Percentiles rank a stretch among this genome's conserved stretches.
Conservation (phyloP, 129 eudicot species). For the Rutidosis leptorrhynchoides region DNA sequence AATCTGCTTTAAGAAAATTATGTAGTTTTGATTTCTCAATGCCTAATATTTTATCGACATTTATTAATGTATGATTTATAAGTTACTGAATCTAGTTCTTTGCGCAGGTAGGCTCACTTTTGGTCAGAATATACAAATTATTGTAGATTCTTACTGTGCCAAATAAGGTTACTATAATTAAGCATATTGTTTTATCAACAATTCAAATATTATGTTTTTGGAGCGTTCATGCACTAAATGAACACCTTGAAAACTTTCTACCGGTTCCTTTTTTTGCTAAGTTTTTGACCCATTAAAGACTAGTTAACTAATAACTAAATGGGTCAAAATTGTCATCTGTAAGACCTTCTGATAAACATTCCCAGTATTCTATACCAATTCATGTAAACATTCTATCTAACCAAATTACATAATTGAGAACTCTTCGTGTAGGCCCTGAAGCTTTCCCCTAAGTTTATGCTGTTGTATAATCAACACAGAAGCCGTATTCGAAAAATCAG, state of each 20-base stretch:
- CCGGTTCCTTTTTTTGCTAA: not conserved
- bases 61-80: not conserved
- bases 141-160: not conserved
- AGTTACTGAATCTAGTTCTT: not conserved
- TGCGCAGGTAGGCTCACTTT: not conserved
- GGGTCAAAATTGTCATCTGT: conserved; percentile 1
- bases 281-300: not conserved
- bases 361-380: conserved; percentile 6
- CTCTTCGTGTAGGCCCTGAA: conserved; percentile 70
- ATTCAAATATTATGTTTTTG: not conserved
- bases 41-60: not conserved
- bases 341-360: not conserved
- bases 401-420: conserved; percentile 59
- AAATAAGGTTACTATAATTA: not conserved
- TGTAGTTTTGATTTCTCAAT: conserved; percentile 6
- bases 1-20: not conserved
- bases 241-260: not conserved
- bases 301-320: not conserved
- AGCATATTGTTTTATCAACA: not conserved
- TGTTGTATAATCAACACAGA: conserved; percentile 86
- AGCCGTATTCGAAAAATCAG: conserved; percentile 58
- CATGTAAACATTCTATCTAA: not conserved
- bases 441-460: conserved; percentile 64
- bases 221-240: not conserved
- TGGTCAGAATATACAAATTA: not conserved